A percentile compares a stretch with the other conserved stretches of the same genome.
Evolutionary conservation across 2,329 filamentous ascomycete genomes (phyloP).

Genomic region (Epichloe baconii): DNA sequence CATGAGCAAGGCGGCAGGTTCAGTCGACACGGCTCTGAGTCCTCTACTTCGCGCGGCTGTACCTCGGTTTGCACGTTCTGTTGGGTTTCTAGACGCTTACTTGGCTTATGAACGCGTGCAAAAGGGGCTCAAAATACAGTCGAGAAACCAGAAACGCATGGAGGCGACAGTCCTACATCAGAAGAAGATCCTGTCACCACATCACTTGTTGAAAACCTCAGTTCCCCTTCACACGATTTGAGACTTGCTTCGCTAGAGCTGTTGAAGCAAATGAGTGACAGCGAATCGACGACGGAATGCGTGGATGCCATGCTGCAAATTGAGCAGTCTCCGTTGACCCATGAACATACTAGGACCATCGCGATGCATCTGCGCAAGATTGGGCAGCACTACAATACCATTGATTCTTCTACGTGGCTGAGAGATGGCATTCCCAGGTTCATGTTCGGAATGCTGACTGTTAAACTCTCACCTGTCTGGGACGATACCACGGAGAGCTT

Average conservation of each 20-base stretch:
- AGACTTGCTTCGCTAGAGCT: conserved; percentile 62
- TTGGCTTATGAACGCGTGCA: conserved; percentile 38
- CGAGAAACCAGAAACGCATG: conserved; percentile 17
- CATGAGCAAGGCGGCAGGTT: conserved; percentile 46
- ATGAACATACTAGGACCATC: conserved; percentile 64
- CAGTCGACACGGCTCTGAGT: conserved; percentile 48
- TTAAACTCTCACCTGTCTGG: conserved; percentile 76
- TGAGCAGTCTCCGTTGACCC: conserved; percentile 64
- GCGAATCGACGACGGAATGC: conserved; percentile 13
- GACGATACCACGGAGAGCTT: conserved; percentile 68
- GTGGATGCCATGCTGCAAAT: conserved; percentile 55
- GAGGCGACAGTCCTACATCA: conserved; percentile 28
- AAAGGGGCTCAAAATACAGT: conserved; percentile 5
- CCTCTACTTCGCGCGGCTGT: conserved; percentile 53
- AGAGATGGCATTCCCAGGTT: conserved; percentile 64
- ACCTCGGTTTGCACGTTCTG: conserved; percentile 49
- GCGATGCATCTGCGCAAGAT: conserved; percentile 80
- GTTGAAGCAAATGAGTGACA: conserved; percentile 42
- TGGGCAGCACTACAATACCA: conserved; percentile 45
- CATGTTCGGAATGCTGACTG: conserved; percentile 78
- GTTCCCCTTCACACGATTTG: conserved; percentile 60
- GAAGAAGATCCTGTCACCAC: conserved; percentile 49
- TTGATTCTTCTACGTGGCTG: conserved; percentile 50
- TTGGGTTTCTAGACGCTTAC: conserved; percentile 52
- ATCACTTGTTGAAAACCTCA: conserved; percentile 60